Percentiles rank a stretch among this genome's conserved stretches.
phyloP scores from a whole-genome alignment of 2,329 filamentous ascomycete species.

The Epichloe scottii region DNA sequence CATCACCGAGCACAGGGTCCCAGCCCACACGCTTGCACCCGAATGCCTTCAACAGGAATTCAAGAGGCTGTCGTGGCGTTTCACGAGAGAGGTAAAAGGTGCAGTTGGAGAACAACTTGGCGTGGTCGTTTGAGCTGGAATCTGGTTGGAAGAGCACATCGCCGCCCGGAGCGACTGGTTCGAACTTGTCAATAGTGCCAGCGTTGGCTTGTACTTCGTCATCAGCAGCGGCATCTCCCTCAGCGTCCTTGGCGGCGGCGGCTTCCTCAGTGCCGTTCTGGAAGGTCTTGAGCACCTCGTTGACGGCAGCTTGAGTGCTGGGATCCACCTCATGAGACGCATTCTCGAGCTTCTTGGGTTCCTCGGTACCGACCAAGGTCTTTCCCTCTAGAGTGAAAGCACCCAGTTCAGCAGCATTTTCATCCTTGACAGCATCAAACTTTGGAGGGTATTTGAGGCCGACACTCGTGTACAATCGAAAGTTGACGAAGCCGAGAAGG shows the following conservation, averaged over 20 bases:
- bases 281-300: slow-evolving; percentile 57
- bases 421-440: slow-evolving; percentile 78
- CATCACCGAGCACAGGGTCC: slow-evolving; percentile 82
- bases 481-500: slow-evolving; percentile 90
- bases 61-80: slow-evolving; percentile 77
- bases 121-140: slow-evolving; percentile 51
- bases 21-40: slow-evolving; percentile 94
- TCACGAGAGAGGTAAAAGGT: slow-evolving; percentile 92
- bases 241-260: slow-evolving; percentile 19
- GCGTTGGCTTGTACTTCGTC: slow-evolving; percentile 18
- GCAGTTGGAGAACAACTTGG: slow-evolving; percentile 72
- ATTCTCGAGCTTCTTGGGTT: slow-evolving; percentile 38
- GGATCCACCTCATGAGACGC: slow-evolving; percentile 42
- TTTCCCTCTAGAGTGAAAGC: slow-evolving; percentile 80
- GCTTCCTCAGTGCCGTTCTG: slow-evolving; percentile 40
- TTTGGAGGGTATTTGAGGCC: slow-evolving; percentile 93
- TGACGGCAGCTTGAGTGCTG: slow-evolving; percentile 51
- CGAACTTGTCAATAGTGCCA: slow-evolving; percentile 79
- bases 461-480: slow-evolving; percentile 78
- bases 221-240: slow-evolving; percentile 29
- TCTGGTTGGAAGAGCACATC: slow-evolving; percentile 75
- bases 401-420: slow-evolving; percentile 76
- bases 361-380: slow-evolving; percentile 44
- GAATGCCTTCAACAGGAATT: slow-evolving; percentile 87
- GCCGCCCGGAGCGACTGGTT: slow-evolving; percentile 69